Evolutionary conservation across 2,329 filamentous ascomycete genomes (phyloP), one percentile per base, ranked within the genome.

Genomic region (Curvularia sp.): DNA sequence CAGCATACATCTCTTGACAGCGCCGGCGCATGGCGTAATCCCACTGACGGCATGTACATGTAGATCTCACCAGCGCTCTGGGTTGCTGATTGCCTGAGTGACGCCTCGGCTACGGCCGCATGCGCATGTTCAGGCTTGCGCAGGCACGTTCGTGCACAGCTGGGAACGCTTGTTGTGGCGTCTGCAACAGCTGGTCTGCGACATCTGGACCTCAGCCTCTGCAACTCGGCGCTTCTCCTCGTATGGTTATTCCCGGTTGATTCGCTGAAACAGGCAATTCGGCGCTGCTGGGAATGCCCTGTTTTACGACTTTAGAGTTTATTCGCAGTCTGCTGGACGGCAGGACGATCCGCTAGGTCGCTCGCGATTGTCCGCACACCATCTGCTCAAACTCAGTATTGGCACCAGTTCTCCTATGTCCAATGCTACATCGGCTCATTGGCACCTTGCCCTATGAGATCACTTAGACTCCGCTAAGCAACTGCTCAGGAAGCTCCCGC

Each of bases 311-410:
- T 38, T 44, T 52, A 52, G 33, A 50, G 48, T 50, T 53, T 53
- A 31, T 42, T 39, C 50, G 10, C 41, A 38, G 28, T 31, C 31
- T 41, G 31, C n/a, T 15, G 15, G 30, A 35, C 12, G 20, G 30
- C 39, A 39, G 28, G 51, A 39, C 13, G 31, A 58, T 55, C 51
- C 30, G 15, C 46, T 33, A 49, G 31, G 51, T 49, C 13, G 3
- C 18, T 50, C 39, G 43, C 24, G 28, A 24, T 24, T 20, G 22
- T 43, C 30, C 20, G 39, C 20, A 26, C 42, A 31, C 43, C 51
- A 49, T 46, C 26, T 41, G 46, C 22, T 24, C 51, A 46, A 26
- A 24, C 26, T 15, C 44, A 39, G 38, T 55, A 58, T 50, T 9
- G 46, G 44, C 54, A 31, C 24, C 31, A 31, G n/a, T 15, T 38